Conservation (phyloP, 2,329 filamentous ascomycete species). For the Exutisphaerella laricina region DNA sequence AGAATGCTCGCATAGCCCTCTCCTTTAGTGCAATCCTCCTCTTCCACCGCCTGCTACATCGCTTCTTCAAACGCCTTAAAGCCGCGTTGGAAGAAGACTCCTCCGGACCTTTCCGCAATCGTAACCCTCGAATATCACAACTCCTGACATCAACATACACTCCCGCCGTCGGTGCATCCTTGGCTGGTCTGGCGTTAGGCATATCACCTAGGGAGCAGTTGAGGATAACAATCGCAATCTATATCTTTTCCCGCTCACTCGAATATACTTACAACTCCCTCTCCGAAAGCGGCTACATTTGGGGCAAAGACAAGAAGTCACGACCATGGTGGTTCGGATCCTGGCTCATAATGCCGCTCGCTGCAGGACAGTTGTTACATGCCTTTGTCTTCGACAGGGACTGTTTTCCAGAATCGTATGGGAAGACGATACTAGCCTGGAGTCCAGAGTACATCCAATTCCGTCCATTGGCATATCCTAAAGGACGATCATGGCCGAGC, state of each 20-base stretch:
- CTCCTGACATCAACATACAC: constrained; percentile 77
- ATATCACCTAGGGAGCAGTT: constrained; percentile 66
- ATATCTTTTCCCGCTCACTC: constrained; percentile 70
- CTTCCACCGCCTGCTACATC: constrained; percentile 81
- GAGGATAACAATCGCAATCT: constrained; percentile 75
- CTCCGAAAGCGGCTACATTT: constrained; percentile 61
- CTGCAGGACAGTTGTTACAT: constrained; percentile 46
- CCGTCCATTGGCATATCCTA: constrained; percentile 65
- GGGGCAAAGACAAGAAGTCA: constrained; percentile 35
- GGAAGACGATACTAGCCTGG: constrained; percentile 61
- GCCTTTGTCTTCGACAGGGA: constrained; percentile 49
- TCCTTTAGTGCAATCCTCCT: constrained; percentile 82
- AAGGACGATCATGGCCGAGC: constrained; percentile 67
- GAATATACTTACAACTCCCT: constrained; percentile 83
- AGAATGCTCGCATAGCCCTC: constrained; percentile 70
- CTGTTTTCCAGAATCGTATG: constrained; percentile 52
- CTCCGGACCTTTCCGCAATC: constrained; percentile 70
- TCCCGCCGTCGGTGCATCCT: constrained; percentile 81
- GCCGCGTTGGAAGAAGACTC: constrained; percentile 69
- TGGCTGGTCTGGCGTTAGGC: constrained; percentile 77
- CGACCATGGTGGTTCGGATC: constrained; percentile 61
- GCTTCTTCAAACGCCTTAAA: constrained; percentile 78
- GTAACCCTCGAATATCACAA: constrained; percentile 70
- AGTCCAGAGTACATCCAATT: constrained; percentile 74
- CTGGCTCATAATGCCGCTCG: constrained; percentile 48